phyloP scores from a whole-genome alignment of 345 rosid species.

The Crucihimalaya himalaica region DNA sequence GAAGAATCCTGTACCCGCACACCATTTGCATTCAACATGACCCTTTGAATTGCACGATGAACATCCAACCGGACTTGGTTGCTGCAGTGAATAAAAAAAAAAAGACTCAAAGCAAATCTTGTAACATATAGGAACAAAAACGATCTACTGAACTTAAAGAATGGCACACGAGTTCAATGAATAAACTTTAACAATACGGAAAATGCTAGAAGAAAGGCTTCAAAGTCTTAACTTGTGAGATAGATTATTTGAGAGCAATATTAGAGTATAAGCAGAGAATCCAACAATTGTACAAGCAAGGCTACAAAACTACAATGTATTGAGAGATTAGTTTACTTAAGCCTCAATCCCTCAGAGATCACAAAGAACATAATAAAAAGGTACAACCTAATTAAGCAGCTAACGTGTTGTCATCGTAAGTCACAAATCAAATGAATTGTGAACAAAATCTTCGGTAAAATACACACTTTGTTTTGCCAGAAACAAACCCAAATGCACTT shows the following conservation, averaged over 20 bases:
- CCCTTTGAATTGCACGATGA: conserved; percentile 71
- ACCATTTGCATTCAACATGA: conserved; percentile 86
- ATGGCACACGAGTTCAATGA: not conserved
- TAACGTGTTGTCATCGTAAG: not conserved
- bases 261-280: not conserved
- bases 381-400: not conserved
- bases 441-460: not conserved
- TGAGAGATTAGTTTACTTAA: not conserved
- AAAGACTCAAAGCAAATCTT: not conserved
- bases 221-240: not conserved
- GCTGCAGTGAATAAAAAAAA: conserved; percentile 46
- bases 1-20: conserved; percentile 91
- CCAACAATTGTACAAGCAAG: not conserved
- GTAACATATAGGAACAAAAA: not conserved
- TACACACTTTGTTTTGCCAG: not conserved
- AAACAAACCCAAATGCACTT: not conserved
- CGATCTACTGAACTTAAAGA: not conserved
- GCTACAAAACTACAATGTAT: not conserved
- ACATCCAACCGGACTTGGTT: conserved; percentile 79
- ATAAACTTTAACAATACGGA: not conserved
- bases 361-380: not conserved
- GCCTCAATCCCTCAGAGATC: not conserved
- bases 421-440: not conserved
- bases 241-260: not conserved
- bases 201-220: not conserved